Conservation (phyloP, 2,329 filamentous ascomycete genomes). For the Trichoderma guizhouense region DNA sequence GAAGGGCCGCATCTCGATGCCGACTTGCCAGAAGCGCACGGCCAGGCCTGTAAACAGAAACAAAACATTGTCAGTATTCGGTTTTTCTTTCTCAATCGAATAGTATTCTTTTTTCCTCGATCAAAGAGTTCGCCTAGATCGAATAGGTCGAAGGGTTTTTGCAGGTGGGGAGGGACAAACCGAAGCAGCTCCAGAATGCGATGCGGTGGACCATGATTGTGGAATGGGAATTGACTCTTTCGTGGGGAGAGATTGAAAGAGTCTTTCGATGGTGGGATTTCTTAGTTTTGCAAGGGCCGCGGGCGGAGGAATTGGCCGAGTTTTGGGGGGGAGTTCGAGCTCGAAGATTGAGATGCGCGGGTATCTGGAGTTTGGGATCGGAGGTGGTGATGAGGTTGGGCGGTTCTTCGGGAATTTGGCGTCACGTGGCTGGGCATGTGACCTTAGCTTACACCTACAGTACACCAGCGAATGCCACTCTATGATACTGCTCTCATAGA, state of each 20-base stretch:
- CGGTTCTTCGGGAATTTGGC: neutral
- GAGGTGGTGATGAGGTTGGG: constrained; percentile 28
- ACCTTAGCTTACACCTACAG: neutral
- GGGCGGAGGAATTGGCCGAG: constrained; percentile 18
- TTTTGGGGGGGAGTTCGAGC: constrained; percentile 8
- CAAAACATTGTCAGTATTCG: neutral
- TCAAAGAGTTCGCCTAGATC: no score
- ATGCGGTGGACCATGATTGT: constrained; percentile 60
- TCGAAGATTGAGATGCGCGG: constrained; percentile 5
- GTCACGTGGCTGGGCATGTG: constrained; percentile 4
- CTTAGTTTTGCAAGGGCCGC: constrained; percentile 10
- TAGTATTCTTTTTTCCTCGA: no score
- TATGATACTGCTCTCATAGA: neutral
- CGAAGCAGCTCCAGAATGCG: constrained; percentile 87
- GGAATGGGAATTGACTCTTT: constrained; percentile 7
- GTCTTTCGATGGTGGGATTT: neutral
- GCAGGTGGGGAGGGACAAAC: constrained; percentile 50
- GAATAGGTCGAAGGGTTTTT: neutral
- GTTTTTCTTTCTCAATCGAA: no score
- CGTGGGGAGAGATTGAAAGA: neutral
- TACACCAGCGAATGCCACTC: neutral
- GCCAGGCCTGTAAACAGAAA: constrained; percentile 66
- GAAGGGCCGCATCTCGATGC: constrained; percentile 96
- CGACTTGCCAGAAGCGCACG: constrained; percentile 92
- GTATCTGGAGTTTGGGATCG: constrained; percentile 22